Conservation (phyloP, 164 flowering plant genomes). For the Akebia trifoliata region DNA sequence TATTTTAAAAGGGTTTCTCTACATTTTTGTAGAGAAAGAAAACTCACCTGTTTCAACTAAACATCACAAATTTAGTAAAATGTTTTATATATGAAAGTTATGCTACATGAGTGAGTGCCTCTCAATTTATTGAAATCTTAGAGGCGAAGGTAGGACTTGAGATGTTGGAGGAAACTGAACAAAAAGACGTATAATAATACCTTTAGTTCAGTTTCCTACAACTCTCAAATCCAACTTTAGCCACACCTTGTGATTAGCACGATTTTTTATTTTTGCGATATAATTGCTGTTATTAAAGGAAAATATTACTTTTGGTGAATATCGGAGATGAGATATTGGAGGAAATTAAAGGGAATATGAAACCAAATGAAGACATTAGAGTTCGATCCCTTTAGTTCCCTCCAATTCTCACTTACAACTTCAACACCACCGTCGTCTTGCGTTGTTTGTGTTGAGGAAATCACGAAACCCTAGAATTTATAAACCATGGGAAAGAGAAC, state of each 20-base stretch:
- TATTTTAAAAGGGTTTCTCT: no score
- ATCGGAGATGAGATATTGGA: constrained; percentile 1
- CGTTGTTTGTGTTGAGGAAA: no score
- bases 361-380: not conserved
- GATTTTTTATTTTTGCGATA: not conserved
- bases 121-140: not conserved
- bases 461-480: no score
- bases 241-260: not conserved
- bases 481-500: no score
- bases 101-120: not conserved
- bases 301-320: not conserved
- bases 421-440: not conserved
- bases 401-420: not conserved
- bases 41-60: no score
- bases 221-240: not conserved
- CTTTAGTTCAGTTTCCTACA: constrained; percentile 1
- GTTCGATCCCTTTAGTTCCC: not conserved
- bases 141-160: constrained; percentile 2
- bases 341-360: not conserved
- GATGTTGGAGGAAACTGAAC: constrained; percentile 9
- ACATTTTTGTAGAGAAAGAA: no score
- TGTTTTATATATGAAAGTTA: not conserved
- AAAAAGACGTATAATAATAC: not conserved
- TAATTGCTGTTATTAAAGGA: not conserved
- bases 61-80: not conserved